phyloP scores from a whole-genome alignment of 208 protist species.

The Herpetomonas samuelpessoai region DNA sequence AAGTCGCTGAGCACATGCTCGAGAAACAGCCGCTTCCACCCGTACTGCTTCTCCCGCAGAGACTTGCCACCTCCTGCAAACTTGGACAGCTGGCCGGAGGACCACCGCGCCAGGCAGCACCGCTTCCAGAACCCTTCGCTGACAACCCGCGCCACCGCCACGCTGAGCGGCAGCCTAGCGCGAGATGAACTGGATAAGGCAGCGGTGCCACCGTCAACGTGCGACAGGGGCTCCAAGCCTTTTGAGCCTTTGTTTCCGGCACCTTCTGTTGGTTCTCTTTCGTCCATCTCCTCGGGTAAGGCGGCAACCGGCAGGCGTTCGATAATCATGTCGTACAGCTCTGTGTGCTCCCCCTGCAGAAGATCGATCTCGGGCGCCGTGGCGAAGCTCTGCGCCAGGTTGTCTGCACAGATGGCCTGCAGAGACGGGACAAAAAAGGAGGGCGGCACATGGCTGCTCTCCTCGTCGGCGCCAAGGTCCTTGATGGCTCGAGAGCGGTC shows the following conservation, averaged over 20 bases:
- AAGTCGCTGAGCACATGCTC: slow-evolving; percentile 75
- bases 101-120: slow-evolving; percentile 76
- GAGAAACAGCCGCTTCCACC: slow-evolving; percentile 87
- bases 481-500: slow-evolving; percentile 16
- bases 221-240: no score
- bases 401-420: slow-evolving; percentile 60
- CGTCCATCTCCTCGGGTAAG: slow-evolving; percentile 9
- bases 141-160: slow-evolving; percentile 40
- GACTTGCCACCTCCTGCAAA: slow-evolving; percentile 27
- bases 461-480: slow-evolving; percentile 18
- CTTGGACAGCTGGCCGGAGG: slow-evolving; percentile 76
- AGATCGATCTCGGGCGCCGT: slow-evolving; percentile 50
- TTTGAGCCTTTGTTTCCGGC: no score
- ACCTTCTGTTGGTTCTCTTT: slow-evolving; percentile 8
- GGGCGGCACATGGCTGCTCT: slow-evolving; percentile 2
- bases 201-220: no score
- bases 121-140: slow-evolving; percentile 64
- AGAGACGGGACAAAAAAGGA: slow-evolving; percentile 86
- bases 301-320: slow-evolving; percentile 43
- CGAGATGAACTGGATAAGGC: no score
- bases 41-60: slow-evolving; percentile 28
- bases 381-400: slow-evolving; percentile 69
- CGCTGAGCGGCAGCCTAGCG: slow-evolving; percentile 39
- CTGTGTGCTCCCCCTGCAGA: slow-evolving; percentile 31
- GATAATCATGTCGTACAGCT: slow-evolving; percentile 74